phyloP scores from a whole-genome alignment of 768 basidiomycete genomes.

The Lactarius hatsudake region DNA sequence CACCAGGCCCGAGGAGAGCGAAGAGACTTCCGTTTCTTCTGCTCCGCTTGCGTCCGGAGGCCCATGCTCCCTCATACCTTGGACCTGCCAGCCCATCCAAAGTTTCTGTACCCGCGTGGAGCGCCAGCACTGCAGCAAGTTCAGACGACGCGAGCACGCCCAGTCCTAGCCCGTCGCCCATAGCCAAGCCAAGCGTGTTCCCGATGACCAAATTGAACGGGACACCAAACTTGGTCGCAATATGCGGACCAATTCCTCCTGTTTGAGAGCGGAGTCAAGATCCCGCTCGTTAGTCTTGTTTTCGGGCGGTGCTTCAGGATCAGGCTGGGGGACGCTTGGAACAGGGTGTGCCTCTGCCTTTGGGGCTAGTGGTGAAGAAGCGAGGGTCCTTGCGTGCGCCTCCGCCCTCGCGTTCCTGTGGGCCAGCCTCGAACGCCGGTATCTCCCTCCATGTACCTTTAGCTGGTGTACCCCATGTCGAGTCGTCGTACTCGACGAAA shows the following conservation, averaged over 20 bases:
- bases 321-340: neutral
- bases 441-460: slow-evolving; percentile 4
- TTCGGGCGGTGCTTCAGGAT: neutral
- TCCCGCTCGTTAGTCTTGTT: neutral
- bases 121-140: slow-evolving; percentile 8
- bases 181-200: slow-evolving; percentile 9
- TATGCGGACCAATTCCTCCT: neutral
- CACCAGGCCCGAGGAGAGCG: slow-evolving; percentile 9
- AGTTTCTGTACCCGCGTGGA: neutral
- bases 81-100: slow-evolving; percentile 2
- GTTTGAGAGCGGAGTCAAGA: neutral
- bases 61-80: neutral
- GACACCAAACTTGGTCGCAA: neutral
- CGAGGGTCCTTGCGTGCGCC: neutral
- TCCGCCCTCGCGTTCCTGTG: neutral
- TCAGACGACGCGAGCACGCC: slow-evolving; percentile 17
- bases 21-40: slow-evolving; percentile 3
- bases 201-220: neutral
- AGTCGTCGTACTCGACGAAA: slow-evolving; percentile 21
- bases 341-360: neutral
- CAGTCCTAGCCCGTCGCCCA: neutral
- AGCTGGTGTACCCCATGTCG: slow-evolving; percentile 8
- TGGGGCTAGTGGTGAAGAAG: neutral
- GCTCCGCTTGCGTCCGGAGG: neutral
- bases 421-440: slow-evolving; percentile 3